Evolutionary conservation across 2,329 filamentous ascomycete species (phyloP).

Genomic region (Botryotinia narcissicola): DNA sequence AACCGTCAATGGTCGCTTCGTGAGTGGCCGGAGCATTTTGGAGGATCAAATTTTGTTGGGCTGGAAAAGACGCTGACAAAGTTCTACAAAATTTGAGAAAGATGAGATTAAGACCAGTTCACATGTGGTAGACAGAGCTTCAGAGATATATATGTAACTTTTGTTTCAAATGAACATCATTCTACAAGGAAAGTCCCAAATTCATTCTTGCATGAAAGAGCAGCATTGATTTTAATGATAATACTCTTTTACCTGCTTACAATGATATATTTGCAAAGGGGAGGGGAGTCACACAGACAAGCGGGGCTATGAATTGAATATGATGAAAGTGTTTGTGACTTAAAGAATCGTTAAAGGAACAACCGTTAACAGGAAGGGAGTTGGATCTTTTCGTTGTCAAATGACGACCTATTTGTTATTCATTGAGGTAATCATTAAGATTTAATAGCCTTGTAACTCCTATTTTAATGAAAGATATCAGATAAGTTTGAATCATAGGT

Average conservation of each 20-base stretch:
- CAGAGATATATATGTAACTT: background rate
- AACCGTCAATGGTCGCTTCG: background rate
- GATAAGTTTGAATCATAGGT: background rate
- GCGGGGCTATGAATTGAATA: no score
- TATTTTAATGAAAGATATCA: background rate
- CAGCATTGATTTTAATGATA: background rate
- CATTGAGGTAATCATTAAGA: background rate
- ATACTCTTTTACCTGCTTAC: background rate
- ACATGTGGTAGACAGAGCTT: background rate
- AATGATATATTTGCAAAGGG: background rate
- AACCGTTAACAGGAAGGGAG: background rate
- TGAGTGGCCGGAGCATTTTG: background rate
- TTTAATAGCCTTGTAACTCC: background rate
- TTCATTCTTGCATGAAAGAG: background rate
- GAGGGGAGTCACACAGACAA: background rate
- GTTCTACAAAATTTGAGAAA: background rate
- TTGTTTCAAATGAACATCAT: background rate
- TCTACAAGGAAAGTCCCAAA: rapidly evolving
- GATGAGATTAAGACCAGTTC: background rate
- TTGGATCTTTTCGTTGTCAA: background rate
- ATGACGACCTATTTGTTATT: background rate
- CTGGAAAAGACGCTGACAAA: background rate
- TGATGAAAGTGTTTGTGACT: no score
- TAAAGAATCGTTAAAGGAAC: background rate
- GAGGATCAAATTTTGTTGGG: background rate